phyloP scores from a whole-genome alignment of 83 land plant genomes.

The Isoetes engelmannii region DNA sequence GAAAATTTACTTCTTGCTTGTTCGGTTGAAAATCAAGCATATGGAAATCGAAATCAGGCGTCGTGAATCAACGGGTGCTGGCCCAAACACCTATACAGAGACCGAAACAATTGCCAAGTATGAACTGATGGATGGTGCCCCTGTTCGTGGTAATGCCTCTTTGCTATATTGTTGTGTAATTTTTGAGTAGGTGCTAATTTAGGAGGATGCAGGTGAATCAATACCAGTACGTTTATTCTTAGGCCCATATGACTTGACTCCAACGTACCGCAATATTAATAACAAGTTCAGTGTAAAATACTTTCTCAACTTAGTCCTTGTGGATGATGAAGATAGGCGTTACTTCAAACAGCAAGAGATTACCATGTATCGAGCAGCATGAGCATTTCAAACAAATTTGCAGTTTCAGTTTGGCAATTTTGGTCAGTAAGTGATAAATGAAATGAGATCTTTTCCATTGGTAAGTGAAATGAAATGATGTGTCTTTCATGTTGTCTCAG shows the following conservation, averaged over 20 bases:
- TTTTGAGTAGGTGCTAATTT: neutral
- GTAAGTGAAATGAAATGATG: too few relatives aligned
- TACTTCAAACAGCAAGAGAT: slow-evolving; percentile 27
- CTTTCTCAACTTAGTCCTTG: slow-evolving; percentile 18
- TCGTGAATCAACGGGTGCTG: slow-evolving; percentile 1
- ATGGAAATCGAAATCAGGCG: slow-evolving; percentile 42
- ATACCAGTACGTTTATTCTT: slow-evolving; percentile 19
- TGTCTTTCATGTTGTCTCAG: too few relatives aligned
- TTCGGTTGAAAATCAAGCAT: slow-evolving; percentile 89
- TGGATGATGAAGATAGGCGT: slow-evolving; percentile 24
- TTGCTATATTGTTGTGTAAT: too few relatives aligned
- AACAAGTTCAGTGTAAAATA: slow-evolving; percentile 20
- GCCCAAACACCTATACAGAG: slow-evolving; percentile 29
- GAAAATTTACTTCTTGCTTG: slow-evolving; percentile 91
- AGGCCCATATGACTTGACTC: slow-evolving; percentile 21
- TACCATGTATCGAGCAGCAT: slow-evolving; percentile 14
- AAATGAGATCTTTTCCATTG: too few relatives aligned
- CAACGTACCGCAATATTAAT: slow-evolving; percentile 21
- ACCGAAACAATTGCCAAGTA: slow-evolving; percentile 92
- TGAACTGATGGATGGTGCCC: slow-evolving; percentile 99
- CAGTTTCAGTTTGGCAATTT: too few relatives aligned
- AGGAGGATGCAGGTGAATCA: slow-evolving; percentile 20
- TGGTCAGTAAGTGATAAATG: too few relatives aligned
- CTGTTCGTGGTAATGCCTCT: slow-evolving; percentile 63
- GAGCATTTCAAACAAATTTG: too few relatives aligned